These are phyloP conservation scores for Clarireedia sp. DNA, from an alignment of 2,329 filamentous ascomycete species.

Conservation along the genomic window DNA sequence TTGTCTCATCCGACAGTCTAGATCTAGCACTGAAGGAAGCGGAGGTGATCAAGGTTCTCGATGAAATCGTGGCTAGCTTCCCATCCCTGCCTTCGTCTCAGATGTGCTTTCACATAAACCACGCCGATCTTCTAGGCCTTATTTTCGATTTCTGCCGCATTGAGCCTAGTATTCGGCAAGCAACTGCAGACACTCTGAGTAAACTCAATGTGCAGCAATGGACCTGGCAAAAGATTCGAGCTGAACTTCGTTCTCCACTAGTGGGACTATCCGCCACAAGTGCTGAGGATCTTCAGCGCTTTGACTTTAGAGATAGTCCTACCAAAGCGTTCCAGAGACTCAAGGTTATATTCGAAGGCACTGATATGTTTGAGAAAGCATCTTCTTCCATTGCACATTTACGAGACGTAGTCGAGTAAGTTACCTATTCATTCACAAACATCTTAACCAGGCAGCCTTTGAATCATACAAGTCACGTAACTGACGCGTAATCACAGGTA, in stretches of 20 bases:
- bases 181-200: slow-evolving; percentile 76
- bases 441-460: background rate
- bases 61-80: slow-evolving; percentile 79
- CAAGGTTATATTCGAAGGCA: slow-evolving; percentile 53
- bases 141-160: slow-evolving; percentile 90
- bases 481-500: slow-evolving; percentile 37
- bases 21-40: slow-evolving; percentile 87
- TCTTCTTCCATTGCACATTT: slow-evolving; percentile 73
- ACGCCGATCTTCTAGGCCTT: slow-evolving; percentile 75
- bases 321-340: slow-evolving; percentile 50
- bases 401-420: slow-evolving; percentile 57
- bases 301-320: slow-evolving; percentile 71
- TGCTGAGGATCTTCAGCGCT: slow-evolving; percentile 80
- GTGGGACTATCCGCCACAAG: slow-evolving; percentile 75
- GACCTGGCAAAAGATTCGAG: slow-evolving; percentile 76
- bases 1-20: slow-evolving; percentile 73
- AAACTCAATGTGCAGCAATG: slow-evolving; percentile 75
- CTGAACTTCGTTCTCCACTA: slow-evolving; percentile 70
- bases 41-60: slow-evolving; percentile 86
- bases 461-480: background rate
- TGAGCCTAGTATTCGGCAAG: slow-evolving; percentile 55
- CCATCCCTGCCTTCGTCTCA: slow-evolving; percentile 62
- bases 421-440: background rate
- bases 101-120: slow-evolving; percentile 87
- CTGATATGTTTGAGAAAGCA: slow-evolving; percentile 64